Evolutionary conservation across 306 rosid genomes (phyloP).

Genomic region (Luffa aegyptiaca): DNA sequence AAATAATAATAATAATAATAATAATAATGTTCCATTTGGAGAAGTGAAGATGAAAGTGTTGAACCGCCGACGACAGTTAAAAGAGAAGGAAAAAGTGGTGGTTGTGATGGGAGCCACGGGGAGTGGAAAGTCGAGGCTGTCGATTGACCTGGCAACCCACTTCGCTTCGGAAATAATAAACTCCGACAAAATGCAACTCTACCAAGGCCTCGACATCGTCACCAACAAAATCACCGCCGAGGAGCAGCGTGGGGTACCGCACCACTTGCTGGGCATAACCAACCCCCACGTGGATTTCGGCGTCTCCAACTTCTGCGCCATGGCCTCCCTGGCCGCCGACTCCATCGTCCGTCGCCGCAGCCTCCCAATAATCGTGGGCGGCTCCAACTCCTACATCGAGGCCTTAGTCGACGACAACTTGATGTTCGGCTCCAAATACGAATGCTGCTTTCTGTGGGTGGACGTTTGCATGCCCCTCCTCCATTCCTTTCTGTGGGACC

Average conservation of each 20-base stretch:
- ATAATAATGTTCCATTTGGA: too few relatives aligned
- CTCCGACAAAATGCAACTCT: constrained; percentile 83
- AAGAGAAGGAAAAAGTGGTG: constrained; percentile 61
- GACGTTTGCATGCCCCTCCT: constrained; percentile 45
- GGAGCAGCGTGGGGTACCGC: constrained; percentile 55
- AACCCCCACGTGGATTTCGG: constrained; percentile 41
- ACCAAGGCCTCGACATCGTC: constrained; percentile 58
- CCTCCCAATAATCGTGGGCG: constrained; percentile 80
- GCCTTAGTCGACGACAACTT: constrained; percentile 45
- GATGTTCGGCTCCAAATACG: constrained; percentile 36
- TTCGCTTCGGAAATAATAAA: constrained; percentile 64
- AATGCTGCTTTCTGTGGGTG: constrained; percentile 62
- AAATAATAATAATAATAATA: background rate
- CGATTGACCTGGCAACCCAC: constrained; percentile 52
- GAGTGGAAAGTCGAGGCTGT: constrained; percentile 66
- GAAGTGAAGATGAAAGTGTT: too few relatives aligned
- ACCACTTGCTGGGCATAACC: constrained; percentile 58
- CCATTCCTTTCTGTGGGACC: constrained; percentile 25
- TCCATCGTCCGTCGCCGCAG: constrained; percentile 20
- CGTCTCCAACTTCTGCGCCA: constrained; percentile 29
- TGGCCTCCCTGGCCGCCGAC: constrained; percentile 29
- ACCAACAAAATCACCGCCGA: constrained; percentile 65
- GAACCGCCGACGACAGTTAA: too few relatives aligned
- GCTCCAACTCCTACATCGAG: constrained; percentile 70
- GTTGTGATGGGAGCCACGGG: constrained; percentile 83